Evolutionary conservation across 306 rosid genomes (phyloP), one percentile per base, ranked within the genome.

Genomic region (Cicer pinnatifidum): DNA sequence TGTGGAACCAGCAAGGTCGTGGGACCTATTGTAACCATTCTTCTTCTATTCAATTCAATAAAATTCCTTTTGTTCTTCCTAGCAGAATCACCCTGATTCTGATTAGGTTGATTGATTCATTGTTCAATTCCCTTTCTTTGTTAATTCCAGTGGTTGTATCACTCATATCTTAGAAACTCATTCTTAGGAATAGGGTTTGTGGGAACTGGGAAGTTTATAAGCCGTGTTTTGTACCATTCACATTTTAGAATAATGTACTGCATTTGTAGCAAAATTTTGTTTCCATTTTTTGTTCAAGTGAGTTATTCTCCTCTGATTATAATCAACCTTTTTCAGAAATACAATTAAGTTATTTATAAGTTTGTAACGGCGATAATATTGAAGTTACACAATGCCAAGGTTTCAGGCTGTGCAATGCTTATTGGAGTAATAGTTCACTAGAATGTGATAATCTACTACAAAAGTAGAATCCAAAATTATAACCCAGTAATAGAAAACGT

Each of bases 401-500:
- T 48, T 6, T 16, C 53, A 48, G 52, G 53, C 53, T 48, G n/a
- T 11, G 7, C 17, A n/a, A 6, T 48, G 53, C 17, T 69, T 43
- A 47, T 54, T 53, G 47, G 84, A 60, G 69, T 39, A 52, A 8
- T 20, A 43, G 52, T 71, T 8, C 53, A 52, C 71, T 47, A 15
- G 40, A 13, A 67, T 83, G 56, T 44, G 46, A 44, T 71, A 53
- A 48, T 37, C 65, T 61, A 45, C 57, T 50, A 44, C 9, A 38
- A 60, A 57, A 64, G 53, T 53, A 41, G 28, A 59, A 20, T 69
- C 20, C 45, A 19, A 57, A 67, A 69, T 57, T 62, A 74, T 58
- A 66, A 19, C 51, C 41, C 65, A 10, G 43, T 37, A 8, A 57
- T 64, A 62, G 40, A 57, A 13, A 61, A 35, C 45, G 1, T 33